These are phyloP conservation scores for Suillus subaureus DNA, from an alignment of 768 basidiomycete species.

Conservation along the genomic window DNA sequence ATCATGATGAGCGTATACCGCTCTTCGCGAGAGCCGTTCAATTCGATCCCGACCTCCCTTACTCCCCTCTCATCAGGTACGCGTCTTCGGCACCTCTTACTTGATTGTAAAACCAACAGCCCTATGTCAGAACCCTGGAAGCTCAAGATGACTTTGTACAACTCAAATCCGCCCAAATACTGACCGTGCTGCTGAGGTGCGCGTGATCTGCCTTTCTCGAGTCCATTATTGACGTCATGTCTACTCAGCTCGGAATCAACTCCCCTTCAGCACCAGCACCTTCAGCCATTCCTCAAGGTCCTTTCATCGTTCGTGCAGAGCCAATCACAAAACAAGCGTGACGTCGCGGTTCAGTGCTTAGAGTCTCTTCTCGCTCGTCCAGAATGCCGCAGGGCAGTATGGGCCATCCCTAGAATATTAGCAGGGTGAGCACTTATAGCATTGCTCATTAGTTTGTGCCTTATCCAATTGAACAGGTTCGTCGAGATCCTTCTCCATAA, in stretches of 20 bases:
- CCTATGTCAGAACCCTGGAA: conserved; percentile 63
- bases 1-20: conserved; percentile 85
- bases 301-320: conserved; percentile 66
- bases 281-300: conserved; percentile 60
- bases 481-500: conserved; percentile 81
- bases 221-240: conserved; percentile 9
- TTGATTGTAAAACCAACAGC: conserved; percentile 12
- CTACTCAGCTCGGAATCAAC: conserved; percentile 49
- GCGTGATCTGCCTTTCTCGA: conserved; percentile 15
- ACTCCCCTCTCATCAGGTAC: conserved; percentile 75
- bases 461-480: conserved; percentile 47
- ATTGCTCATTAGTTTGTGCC: too few species aligned
- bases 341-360: conserved; percentile 90
- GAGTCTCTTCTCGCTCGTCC: conserved; percentile 83
- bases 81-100: conserved; percentile 9
- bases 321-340: conserved; percentile 66
- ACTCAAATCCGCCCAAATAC: conserved; percentile 83
- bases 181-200: conserved; percentile 83
- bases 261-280: conserved; percentile 50
- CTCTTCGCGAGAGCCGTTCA: conserved; percentile 67
- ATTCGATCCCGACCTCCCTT: conserved; percentile 79
- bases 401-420: conserved; percentile 71
- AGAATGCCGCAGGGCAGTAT: conserved; percentile 78
- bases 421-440: conserved; percentile 50
- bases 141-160: conserved; percentile 95